Base-by-base conservation (phyloP, 2,329 filamentous ascomycete species). In the Aspergillus ibericus region DNA sequence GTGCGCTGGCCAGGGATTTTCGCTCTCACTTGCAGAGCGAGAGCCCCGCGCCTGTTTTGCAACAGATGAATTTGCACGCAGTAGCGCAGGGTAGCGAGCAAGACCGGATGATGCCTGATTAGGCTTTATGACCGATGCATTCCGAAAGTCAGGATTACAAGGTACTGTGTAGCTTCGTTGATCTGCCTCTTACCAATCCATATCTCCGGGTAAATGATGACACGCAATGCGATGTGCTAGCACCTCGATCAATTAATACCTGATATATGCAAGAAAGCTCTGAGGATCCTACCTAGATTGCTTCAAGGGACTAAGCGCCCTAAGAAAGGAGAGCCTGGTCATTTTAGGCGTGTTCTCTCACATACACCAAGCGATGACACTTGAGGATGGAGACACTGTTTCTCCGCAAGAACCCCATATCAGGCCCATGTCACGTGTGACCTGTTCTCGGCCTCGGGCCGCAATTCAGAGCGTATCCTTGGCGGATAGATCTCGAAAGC, bases 161-260 rank as follows among this genome's bases (percentile, higher is more conserved):
- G 4, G 9, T 25, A 13, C 15, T n/a, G 20, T 22, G 36, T 35
- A 15, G 34, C 27, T 38, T 32, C n/a, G 22, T 9, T 29, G 8
- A 46, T 56, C 22, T 29, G 52, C 38, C 15, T 58, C 62, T 47
- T 58, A 64, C 62, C 52, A 56, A 25, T 29, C 20, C 16, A 16
- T 50, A 40, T 25, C 53, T 60, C 22, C 53, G 53, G 48, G 51
- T 46, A 36, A 54, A 52, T 27, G 54, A 38, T 40, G 55, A 48
- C 25, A 29, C 44, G 44, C n/a, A 27, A 29, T 29, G 55, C 25
- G 36, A 53, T 42, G 53, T 51, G 50, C 63, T 66, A 49, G 16
- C 22, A 22, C 20, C 56, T 40, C 44, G 40, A 20, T 64, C 56
- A 63, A 38, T 25, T 15, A 38, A 29, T 15, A 42, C 29, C 44